phyloP scores from a whole-genome alignment of 2,329 filamentous ascomycete genomes.

The Aspergillus nomiae region DNA sequence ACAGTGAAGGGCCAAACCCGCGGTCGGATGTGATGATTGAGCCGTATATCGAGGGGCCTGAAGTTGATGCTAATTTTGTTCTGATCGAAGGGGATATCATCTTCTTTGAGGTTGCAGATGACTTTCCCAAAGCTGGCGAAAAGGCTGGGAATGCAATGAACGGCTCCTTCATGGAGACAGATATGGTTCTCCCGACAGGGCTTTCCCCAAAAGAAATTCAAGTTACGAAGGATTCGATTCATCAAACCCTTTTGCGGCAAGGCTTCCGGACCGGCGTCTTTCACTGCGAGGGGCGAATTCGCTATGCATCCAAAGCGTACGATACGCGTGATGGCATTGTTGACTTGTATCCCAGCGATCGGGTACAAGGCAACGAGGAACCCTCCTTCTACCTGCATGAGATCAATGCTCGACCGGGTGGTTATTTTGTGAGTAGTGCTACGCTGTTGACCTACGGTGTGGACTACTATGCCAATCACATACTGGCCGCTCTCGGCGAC shows the following conservation, averaged over 20 bases:
- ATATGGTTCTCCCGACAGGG: not conserved
- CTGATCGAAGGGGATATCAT: conserved; percentile 1
- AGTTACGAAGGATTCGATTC: not conserved
- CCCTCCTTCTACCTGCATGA: not conserved
- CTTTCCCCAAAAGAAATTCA: conserved; percentile 1
- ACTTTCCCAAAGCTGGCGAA: conserved; percentile 4
- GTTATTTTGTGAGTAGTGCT: not conserved
- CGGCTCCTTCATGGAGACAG: conserved; percentile 1
- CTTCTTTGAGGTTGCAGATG: conserved; percentile 4
- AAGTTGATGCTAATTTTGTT: conserved; percentile 7
- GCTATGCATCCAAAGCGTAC: not conserved
- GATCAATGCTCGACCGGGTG: conserved; percentile 6
- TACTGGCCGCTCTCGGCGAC: not conserved
- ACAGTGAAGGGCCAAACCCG: not conserved
- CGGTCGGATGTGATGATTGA: conserved; percentile 3
- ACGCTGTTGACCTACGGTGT: not conserved
- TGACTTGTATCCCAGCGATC: conserved; percentile 1
- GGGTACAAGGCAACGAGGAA: not conserved
- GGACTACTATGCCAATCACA: conserved; percentile 3
- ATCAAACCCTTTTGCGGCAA: not conserved
- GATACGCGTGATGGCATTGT: not conserved
- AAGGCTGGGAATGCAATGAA: not conserved
- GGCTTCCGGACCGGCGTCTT: conserved; percentile 5
- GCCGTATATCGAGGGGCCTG: conserved; percentile 3
- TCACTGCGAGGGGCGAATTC: conserved; percentile 2